These are phyloP conservation scores for Candida pseudoglaebosa DNA, from an alignment of 805 yeast genomes.

Conservation along the genomic window DNA sequence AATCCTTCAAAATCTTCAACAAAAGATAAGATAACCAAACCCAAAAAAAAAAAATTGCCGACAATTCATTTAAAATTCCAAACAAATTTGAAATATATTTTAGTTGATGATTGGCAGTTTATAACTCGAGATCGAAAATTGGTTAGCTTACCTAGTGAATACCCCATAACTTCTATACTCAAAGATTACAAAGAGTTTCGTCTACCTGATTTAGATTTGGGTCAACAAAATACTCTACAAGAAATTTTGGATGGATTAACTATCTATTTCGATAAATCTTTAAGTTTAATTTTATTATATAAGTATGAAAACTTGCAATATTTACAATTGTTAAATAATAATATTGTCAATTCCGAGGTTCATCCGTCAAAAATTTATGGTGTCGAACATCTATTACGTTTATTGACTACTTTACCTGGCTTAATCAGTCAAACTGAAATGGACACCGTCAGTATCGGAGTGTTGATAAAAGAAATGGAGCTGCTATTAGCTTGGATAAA, in stretches of 20 bases:
- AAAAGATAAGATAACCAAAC: slow-evolving; percentile 9
- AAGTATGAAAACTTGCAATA: slow-evolving; percentile 76
- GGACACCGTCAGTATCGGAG: slow-evolving; percentile 68
- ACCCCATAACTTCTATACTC: slow-evolving; percentile 53
- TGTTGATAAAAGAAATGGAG: slow-evolving; percentile 52
- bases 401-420: slow-evolving; percentile 78
- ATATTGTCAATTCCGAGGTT: slow-evolving; percentile 13
- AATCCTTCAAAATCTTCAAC: no score
- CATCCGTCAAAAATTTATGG: slow-evolving; percentile 57
- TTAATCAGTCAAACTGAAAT: slow-evolving; percentile 72
- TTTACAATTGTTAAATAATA: slow-evolving; percentile 43
- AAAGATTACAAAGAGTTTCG: slow-evolving; percentile 42
- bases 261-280: slow-evolving; percentile 67
- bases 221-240: slow-evolving; percentile 36
- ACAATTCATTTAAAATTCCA: slow-evolving; percentile 30
- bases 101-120: slow-evolving; percentile 93
- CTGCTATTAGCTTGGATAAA: slow-evolving; percentile 51
- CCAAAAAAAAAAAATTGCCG: slow-evolving; percentile 18
- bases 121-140: slow-evolving; percentile 77
- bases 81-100: slow-evolving; percentile 57
- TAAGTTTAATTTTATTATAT: slow-evolving; percentile 68
- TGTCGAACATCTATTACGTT: slow-evolving; percentile 73
- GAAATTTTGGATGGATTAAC: slow-evolving; percentile 72
- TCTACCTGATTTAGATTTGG: slow-evolving; percentile 10
- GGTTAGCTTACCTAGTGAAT: slow-evolving; percentile 58